These are phyloP conservation scores for Cryptococcus sp. DNA, from an alignment of 1,284 basidiomycete genomes.

Conservation along the genomic window DNA sequence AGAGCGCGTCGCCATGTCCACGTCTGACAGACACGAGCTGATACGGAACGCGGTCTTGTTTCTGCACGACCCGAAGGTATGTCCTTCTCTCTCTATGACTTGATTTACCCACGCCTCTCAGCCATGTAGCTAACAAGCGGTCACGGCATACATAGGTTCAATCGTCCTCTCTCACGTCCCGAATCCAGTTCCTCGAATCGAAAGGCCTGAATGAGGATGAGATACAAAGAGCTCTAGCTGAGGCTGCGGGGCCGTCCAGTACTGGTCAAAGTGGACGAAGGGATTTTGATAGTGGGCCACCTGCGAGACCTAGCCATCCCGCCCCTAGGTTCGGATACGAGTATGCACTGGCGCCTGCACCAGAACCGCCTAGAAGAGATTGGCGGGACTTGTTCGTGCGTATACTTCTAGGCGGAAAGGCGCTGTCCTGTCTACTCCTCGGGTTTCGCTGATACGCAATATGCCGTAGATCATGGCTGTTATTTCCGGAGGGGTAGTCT, in stretches of 20 bases:
- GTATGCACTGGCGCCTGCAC: slow-evolving; percentile 30
- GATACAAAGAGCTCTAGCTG: slow-evolving; percentile 82
- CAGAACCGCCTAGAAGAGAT: slow-evolving; percentile 62
- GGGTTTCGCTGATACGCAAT: too few species aligned
- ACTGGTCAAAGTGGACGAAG: too few species aligned
- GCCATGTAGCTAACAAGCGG: neutral
- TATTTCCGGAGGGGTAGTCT: slow-evolving; percentile 84
- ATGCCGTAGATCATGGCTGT: slow-evolving; percentile 81
- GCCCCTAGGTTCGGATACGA: slow-evolving; percentile 19
- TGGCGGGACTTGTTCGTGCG: slow-evolving; percentile 95
- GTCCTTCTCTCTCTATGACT: slow-evolving; percentile 6
- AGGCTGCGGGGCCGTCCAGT: slow-evolving; percentile 50
- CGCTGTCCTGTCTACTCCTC: neutral
- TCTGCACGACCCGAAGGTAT: slow-evolving; percentile 62
- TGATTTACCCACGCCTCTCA: neutral
- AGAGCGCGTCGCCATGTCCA: neutral
- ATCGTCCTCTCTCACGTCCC: slow-evolving; percentile 75
- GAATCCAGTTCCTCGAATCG: slow-evolving; percentile 89
- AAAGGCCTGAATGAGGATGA: slow-evolving; percentile 84
- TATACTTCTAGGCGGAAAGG: neutral
- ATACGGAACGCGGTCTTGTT: slow-evolving; percentile 78
- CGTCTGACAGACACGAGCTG: slow-evolving; percentile 62
- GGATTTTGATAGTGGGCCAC: slow-evolving; percentile 8
- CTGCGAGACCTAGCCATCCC: slow-evolving; percentile 11
- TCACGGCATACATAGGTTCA: slow-evolving; percentile 47